Evolutionary conservation across 2,329 filamentous ascomycete genomes (phyloP), one percentile per base, ranked within the genome.

Genomic region (Sclerotinia subarctica): DNA sequence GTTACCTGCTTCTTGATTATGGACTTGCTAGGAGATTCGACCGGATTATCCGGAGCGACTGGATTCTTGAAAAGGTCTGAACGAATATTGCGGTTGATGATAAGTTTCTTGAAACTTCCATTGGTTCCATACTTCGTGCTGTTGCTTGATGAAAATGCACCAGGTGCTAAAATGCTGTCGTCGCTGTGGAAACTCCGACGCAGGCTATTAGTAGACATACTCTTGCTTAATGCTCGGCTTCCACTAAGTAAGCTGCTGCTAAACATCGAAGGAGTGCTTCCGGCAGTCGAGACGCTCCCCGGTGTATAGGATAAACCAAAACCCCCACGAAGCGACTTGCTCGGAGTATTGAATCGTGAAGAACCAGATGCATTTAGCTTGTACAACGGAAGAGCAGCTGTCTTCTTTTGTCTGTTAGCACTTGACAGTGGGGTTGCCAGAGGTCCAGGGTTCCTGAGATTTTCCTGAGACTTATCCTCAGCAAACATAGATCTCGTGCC

Each of bases 241-340:
- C 88, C 84, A 65, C 83, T 84, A 24, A 90, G 79, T 47, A 94
- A 79, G 76, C 88, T 93, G 75, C 87, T 87, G 32, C 87, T 86
- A 64, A 90, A 80, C 24, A 83, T 84, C 49, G 86, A 88, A 6
- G 92, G 90, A 78, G 89, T 92, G 54, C 86, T 82, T 49, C 82
- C 84, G 76, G 89, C 86, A 77, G 90, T 88, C 5, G 90, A 86
- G 29, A 86, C 86, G 73, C 88, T 92, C 68, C 83, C 88, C 7
- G 94, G 93, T 72, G 93, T 96, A 80, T 97, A 97, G 2, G 91
- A 93, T 78, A 97, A 96, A 3, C 94, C 94, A 76, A 92, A 97
- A 6, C 92, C 93, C 67, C 90, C 92, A 68, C 90, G 87, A 44
- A 67, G 29, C 19, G 65, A 62, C 80, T 93, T 94, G 73, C 93